These are phyloP conservation scores for Oropetium thomaeum DNA, from an alignment of 176 grass and related monocot genomes.

Conservation along the genomic window DNA sequence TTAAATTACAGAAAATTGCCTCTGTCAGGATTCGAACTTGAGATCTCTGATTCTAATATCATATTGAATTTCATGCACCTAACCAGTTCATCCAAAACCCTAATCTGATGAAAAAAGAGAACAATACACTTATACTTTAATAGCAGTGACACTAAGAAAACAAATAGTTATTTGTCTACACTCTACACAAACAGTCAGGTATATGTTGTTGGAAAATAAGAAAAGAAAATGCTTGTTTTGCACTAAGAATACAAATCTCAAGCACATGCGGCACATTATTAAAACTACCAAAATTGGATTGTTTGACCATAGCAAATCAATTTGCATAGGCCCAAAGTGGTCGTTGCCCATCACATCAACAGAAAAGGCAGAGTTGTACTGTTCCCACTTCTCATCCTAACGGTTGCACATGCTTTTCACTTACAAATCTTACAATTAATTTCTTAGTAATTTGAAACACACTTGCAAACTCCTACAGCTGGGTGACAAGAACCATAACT, in stretches of 20 bases:
- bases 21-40: too few relatives aligned
- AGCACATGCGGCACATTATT: not conserved
- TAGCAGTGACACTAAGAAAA: too few relatives aligned
- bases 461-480: conserved; percentile 1
- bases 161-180: too few relatives aligned
- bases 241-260: not conserved
- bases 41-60: too few relatives aligned
- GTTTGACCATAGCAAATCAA: conserved; percentile 14
- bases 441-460: not conserved
- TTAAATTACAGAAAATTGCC: too few relatives aligned
- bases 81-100: too few relatives aligned
- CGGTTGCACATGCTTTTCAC: not conserved
- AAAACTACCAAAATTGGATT: not conserved
- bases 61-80: too few relatives aligned
- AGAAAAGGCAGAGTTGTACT: conserved; percentile 4
- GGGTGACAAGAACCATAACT: conserved; percentile 24
- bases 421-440: not conserved
- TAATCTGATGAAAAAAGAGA: too few relatives aligned
- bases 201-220: not conserved
- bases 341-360: conserved; percentile 26
- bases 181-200: too few relatives aligned
- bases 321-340: not conserved
- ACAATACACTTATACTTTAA: too few relatives aligned
- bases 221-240: not conserved
- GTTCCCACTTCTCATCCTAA: not conserved